Evolutionary conservation across 441 rosid genomes (phyloP).

Genomic region (Gossypium schwendimanii): DNA sequence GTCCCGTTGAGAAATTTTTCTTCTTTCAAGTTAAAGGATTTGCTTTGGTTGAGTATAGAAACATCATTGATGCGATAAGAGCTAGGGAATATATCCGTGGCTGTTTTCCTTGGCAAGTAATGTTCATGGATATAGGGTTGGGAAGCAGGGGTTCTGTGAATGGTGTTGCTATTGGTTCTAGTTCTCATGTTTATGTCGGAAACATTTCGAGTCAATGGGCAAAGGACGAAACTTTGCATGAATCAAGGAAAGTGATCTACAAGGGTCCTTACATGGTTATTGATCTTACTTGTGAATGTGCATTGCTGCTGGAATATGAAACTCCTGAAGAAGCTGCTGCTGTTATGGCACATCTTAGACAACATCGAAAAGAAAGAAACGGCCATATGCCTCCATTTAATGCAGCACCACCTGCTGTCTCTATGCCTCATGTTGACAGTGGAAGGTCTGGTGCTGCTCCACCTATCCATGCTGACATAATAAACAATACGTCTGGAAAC

Average conservation of each 20-base stretch:
- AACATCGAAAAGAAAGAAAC: constrained; percentile 53
- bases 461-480: constrained; percentile 29
- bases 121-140: constrained; percentile 78
- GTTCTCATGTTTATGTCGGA: constrained; percentile 73
- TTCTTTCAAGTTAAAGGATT: constrained; percentile 68
- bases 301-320: constrained; percentile 84
- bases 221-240: constrained; percentile 78
- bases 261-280: constrained; percentile 73
- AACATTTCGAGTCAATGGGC: constrained; percentile 75
- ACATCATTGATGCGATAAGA: constrained; percentile 74
- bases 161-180: constrained; percentile 75
- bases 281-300: constrained; percentile 73
- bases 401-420: constrained; percentile 34
- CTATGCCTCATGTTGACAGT: constrained; percentile 50
- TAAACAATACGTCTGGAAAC: constrained; percentile 35
- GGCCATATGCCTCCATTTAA: constrained; percentile 34
- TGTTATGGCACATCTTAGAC: constrained; percentile 83
- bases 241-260: constrained; percentile 70
- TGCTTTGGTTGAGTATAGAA: constrained; percentile 83
- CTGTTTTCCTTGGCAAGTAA: constrained; percentile 74
- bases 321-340: constrained; percentile 82
- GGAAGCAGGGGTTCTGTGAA: constrained; percentile 72
- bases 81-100: constrained; percentile 75
- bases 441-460: constrained; percentile 43
- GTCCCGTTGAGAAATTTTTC: constrained; percentile 70